Evolutionary conservation across 441 rosid species (phyloP), one percentile per base, ranked within the genome.

Genomic region (Eruca vesicaria): DNA sequence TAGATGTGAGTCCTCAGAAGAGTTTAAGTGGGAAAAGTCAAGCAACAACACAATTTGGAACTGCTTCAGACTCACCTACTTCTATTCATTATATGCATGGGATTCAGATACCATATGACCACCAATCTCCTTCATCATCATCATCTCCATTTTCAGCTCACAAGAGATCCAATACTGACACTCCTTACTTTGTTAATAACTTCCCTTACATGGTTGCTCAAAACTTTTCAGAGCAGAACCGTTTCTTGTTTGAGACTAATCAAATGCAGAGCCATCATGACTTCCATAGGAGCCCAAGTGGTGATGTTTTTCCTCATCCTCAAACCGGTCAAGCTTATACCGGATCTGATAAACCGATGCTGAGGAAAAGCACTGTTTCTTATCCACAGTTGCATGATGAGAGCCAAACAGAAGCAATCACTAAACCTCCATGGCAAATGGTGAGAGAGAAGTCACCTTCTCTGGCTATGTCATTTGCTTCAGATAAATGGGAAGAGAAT

Each of bases 341-440:
- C 14, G 84, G 72, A 57, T 66, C 82, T 6, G 84, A 66, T 67
- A 78, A 69, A 66, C 69, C 73, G 45, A 48, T 16, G 50, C 81
- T 84, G 20, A 86, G 38, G 86, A 90, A 83, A 75, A 82, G 85
- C 78, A 78, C 86, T 71, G 78, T 79, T 62, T 89, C 92, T 21
- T 92, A 90, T 74, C 83, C 93, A 2, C 78, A 74, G 67, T 80
- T 90, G 78, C 86, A 77, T 63, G 82, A 85, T 63, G 84, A 80
- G 70, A 83, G 69, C 74, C 76, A 82, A 68, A 29, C 74, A 74
- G 88, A 82, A 76, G 78, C 81, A 69, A 55, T 73, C 62, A 73
- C 70, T 48, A 73, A 80, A 36, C 77, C 66, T 50, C 65, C 74
- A 5, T 66, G 81, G 70, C 80, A 78, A 56, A 59, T 77, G 75